Base-by-base conservation (phyloP, 2,329 filamentous ascomycete species). In the Cordyceps pruinosa region DNA sequence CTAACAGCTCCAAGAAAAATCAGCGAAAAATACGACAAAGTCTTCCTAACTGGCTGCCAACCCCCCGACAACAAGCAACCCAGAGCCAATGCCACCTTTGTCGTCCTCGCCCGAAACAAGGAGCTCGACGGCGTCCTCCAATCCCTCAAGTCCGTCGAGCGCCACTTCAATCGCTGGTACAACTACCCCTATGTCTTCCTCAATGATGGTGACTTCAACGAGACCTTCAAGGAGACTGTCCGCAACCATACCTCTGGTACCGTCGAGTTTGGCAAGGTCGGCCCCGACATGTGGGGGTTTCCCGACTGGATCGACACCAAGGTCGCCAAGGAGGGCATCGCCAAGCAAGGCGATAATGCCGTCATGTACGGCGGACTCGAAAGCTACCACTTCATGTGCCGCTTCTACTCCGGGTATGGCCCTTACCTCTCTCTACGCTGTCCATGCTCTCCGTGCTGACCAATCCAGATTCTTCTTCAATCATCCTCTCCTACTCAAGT, bases 321-420 rank as follows among this genome's bases (percentile, higher is more conserved):
- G 70, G 90, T 97, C 54, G 93, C 92, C 63, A 91, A 92, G 74
- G 94, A 99, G 73, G 93, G 93, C 60, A 96, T 99, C 68, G 85
- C 89, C 55, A 96, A 97, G 76, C 94, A 99, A 73, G 94, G 94
- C 63, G 94, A 99, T 72, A 86, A 87, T 51, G 94, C 94, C 47
- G 96, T 99, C 77, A 99, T 99, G 94, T 99, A 97, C 70, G 94
- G 94, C 71, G 94, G 94, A 47, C 87, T 99, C 80, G 94, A 97
- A 73, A 97, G 92, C 74, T 99, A 99, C 70, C 94, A 99, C 68
- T 88, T 95, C 74, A 99, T 99, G 94, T 99, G 94, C 72, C 85
- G 94, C 65, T 99, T 99, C 78, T 99, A 99, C 76, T 99, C 94
- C 61, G 94, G 93, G 88, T 94, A 78, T 66, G 85, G 2, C 17